Percentiles rank a stretch among this genome's conserved stretches.
These are phyloP conservation scores for Durio zibethinus DNA, from an alignment of 345 rosid species.

Conservation along the genomic window DNA sequence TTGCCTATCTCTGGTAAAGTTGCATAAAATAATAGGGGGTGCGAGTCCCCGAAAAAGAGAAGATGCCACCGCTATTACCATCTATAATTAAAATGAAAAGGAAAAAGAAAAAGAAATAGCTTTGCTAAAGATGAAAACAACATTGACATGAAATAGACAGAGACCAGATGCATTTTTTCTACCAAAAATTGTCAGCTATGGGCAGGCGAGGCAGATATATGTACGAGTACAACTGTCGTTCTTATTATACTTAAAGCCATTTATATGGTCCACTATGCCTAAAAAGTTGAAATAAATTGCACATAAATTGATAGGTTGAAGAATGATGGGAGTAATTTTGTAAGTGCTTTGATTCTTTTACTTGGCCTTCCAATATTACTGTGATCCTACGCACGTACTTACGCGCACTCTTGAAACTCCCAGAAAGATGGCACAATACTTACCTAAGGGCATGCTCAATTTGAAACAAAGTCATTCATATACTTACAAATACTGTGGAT, in stretches of 20 bases:
- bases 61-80: not conserved
- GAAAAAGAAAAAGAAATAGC: not conserved
- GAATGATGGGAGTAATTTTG: not conserved
- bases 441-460: too few species aligned
- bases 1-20: not conserved
- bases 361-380: not conserved
- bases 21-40: not conserved
- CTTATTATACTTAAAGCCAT: not conserved
- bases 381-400: not conserved
- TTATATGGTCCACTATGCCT: not conserved
- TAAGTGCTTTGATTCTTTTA: not conserved
- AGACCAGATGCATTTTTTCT: constrained; percentile 1
- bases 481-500: too few species aligned
- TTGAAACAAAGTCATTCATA: too few species aligned
- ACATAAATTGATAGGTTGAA: not conserved
- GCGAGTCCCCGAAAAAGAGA: not conserved
- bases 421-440: too few species aligned
- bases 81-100: not conserved
- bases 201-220: not conserved
- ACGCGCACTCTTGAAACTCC: not conserved
- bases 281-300: not conserved
- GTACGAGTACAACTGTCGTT: not conserved
- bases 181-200: not conserved
- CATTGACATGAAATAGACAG: not conserved
- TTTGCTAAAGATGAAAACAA: not conserved